phyloP scores from a whole-genome alignment of 164 flowering plant genomes.

The Magnolia sinica region DNA sequence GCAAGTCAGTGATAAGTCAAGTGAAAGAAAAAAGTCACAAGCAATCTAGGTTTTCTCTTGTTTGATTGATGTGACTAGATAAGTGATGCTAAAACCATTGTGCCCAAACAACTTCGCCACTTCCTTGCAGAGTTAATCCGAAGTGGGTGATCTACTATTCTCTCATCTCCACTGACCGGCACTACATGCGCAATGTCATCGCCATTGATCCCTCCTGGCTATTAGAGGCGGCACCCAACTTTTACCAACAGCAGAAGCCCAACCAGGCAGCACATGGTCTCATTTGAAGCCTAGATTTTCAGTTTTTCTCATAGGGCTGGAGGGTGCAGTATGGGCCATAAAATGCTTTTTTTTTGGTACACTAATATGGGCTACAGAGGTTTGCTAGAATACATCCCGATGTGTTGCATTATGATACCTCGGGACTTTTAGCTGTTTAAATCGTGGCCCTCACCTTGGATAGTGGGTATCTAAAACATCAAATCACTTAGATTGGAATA shows the following conservation, averaged over 20 bases:
- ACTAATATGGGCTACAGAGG: background rate
- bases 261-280: constrained; percentile 25
- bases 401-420: background rate
- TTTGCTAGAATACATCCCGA: background rate
- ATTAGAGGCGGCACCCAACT: constrained; percentile 80
- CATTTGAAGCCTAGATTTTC: background rate
- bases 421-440: background rate
- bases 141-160: constrained; percentile 89
- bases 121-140: constrained; percentile 80
- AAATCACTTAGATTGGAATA: too few relatives aligned
- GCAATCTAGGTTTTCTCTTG: too few relatives aligned
- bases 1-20: too few relatives aligned
- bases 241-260: constrained; percentile 45
- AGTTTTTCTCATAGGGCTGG: background rate
- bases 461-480: background rate
- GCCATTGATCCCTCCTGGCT: constrained; percentile 92
- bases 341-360: background rate
- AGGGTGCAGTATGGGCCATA: constrained; percentile 1
- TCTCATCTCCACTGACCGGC: constrained; percentile 86
- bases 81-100: too few relatives aligned
- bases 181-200: constrained; percentile 91
- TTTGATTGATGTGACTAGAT: too few relatives aligned
- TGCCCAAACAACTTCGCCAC: too few relatives aligned
- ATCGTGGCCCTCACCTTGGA: background rate
- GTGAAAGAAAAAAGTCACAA: too few relatives aligned